Percentiles rank a stretch among this genome's conserved stretches.
These are phyloP conservation scores for Populus trichocarpa DNA, from an alignment of 441 rosid genomes.

Conservation along the genomic window DNA sequence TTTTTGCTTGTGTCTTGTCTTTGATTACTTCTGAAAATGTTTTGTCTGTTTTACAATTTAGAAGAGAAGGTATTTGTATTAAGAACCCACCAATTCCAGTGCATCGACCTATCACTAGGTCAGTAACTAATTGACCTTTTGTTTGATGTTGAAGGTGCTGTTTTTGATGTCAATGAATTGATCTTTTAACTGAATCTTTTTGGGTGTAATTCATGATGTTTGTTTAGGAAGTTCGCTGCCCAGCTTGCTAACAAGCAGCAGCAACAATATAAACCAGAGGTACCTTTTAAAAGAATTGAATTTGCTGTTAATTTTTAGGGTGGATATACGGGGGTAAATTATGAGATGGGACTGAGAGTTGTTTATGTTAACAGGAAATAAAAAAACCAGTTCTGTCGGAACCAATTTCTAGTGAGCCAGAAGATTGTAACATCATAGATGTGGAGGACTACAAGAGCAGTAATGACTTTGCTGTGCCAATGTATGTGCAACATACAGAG, in stretches of 20 bases:
- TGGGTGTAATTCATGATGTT: conserved; percentile 10
- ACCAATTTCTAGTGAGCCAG: conserved; percentile 30
- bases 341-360: conserved; percentile 1
- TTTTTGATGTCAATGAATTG: conserved; percentile 3
- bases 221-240: conserved; percentile 71
- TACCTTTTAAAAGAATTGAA: conserved; percentile 8
- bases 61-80: conserved; percentile 41
- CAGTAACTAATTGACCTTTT: conserved; percentile 11
- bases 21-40: neutral
- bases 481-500: conserved; percentile 83
- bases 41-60: conserved; percentile 12
- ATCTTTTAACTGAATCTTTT: conserved; percentile 11
- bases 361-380: conserved; percentile 35
- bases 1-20: neutral
- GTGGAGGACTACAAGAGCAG: conserved; percentile 34
- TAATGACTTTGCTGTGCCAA: conserved; percentile 49
- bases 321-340: neutral
- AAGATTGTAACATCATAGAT: conserved; percentile 44
- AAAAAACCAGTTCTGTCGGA: conserved; percentile 32
- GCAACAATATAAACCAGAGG: conserved; percentile 39
- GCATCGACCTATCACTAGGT: conserved; percentile 95
- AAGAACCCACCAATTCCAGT: conserved; percentile 47
- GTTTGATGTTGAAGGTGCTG: neutral
- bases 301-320: neutral
- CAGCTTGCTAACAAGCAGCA: conserved; percentile 66